phyloP scores from a whole-genome alignment of 495 filamentous ascomycete species.

The Penicillium canescens region DNA sequence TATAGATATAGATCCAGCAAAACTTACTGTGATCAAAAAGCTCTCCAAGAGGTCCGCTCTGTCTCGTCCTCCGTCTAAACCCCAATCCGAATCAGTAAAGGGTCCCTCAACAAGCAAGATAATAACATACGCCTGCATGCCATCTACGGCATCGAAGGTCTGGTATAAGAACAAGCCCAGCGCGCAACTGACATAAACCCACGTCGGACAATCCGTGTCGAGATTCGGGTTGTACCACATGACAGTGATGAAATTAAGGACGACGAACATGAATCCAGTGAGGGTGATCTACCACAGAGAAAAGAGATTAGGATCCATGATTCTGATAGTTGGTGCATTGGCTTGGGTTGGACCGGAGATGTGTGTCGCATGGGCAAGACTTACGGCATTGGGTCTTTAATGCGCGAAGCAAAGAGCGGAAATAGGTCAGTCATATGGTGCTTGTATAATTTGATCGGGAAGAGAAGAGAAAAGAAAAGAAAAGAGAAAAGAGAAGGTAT shows the following conservation, averaged over 20 bases:
- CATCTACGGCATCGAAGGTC: slow-evolving; percentile 97
- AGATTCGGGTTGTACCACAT: slow-evolving; percentile 96
- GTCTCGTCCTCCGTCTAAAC: slow-evolving; percentile 75
- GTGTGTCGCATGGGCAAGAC: slow-evolving; percentile 28
- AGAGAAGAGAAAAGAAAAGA: neutral
- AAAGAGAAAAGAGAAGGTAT: no score
- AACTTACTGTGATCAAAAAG: slow-evolving; percentile 89
- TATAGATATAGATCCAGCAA: no score
- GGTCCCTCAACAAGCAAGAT: neutral
- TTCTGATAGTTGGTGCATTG: neutral
- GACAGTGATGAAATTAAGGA: slow-evolving; percentile 88
- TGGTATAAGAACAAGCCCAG: slow-evolving; percentile 92
- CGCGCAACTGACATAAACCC: slow-evolving; percentile 94
- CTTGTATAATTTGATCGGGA: neutral
- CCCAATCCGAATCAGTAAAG: slow-evolving; percentile 18
- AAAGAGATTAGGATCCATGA: slow-evolving; percentile 1
- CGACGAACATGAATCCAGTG: slow-evolving; percentile 86
- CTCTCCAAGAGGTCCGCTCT: slow-evolving; percentile 92
- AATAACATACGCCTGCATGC: slow-evolving; percentile 76
- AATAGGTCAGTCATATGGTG: slow-evolving; percentile 16
- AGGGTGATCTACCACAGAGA: slow-evolving; percentile 68
- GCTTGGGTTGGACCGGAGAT: neutral
- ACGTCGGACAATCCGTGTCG: slow-evolving; percentile 87
- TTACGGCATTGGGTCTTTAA: slow-evolving; percentile 61
- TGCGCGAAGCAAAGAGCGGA: slow-evolving; percentile 16